Conservation (phyloP, 75 land plant genomes). For the Larix kaempferi region DNA sequence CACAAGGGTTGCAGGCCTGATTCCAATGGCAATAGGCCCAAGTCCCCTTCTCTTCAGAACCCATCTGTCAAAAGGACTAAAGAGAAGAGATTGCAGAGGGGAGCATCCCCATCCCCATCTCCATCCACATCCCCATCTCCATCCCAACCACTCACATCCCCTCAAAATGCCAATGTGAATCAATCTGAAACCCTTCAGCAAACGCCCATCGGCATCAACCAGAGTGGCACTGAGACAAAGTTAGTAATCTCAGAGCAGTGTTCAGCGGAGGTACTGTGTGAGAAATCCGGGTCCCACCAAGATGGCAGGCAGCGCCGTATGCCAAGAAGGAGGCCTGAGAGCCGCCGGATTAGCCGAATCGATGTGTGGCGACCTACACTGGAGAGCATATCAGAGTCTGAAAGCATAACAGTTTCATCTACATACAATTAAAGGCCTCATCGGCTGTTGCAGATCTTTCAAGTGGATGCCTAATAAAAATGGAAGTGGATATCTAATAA, state of each 20-base stretch:
- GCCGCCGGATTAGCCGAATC: not conserved
- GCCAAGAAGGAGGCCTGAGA: conserved; percentile 4
- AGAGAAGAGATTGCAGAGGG: not conserved
- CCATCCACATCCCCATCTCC: too few relatives aligned
- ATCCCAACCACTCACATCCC: not conserved
- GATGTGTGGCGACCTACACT: conserved; percentile 10
- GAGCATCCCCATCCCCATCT: not conserved
- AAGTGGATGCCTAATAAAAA: too few relatives aligned
- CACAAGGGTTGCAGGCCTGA: not conserved
- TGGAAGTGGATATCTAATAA: too few relatives aligned
- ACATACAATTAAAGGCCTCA: not conserved
- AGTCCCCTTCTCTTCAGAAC: not conserved
- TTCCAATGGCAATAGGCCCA: not conserved
- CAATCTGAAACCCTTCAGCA: not conserved
- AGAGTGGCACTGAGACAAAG: not conserved
- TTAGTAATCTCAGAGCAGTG: conserved; percentile 1
- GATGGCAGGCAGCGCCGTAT: not conserved
- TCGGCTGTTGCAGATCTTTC: not conserved
- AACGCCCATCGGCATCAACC: not conserved
- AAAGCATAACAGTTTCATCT: not conserved
- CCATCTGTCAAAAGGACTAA: not conserved
- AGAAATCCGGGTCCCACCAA: not conserved
- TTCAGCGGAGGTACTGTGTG: not conserved
- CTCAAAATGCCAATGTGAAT: not conserved
- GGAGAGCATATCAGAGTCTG: conserved; percentile 13